Base-by-base conservation (phyloP, 257 asterid genomes). In the Cordia subcordata region DNA sequence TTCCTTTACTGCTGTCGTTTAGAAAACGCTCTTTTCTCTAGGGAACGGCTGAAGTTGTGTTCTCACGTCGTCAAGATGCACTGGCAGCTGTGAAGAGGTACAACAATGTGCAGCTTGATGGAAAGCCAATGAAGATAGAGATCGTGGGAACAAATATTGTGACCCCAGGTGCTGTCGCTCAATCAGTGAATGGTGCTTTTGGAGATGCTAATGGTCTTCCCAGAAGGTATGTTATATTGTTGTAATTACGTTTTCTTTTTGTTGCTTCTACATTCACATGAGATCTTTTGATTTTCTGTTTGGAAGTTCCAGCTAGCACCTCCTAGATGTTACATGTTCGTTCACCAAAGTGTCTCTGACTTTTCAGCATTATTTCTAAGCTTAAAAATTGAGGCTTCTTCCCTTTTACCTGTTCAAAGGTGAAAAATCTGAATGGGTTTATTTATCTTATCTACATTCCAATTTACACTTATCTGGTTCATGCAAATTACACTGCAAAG, bases 21-120 rank as follows among this genome's bases (percentile, higher is more conserved):
- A 71, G 19, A 49, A 55, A 62, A 33, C 8, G 14, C 19, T 46
- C 12, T 75, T 74, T 65, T 72, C 47, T 62, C 44, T 70, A 93
- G 97, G 99, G 99, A 63, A 93, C 97, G 19, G 96, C 96, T 47
- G 99, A 93, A 76, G 82, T 85, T 33, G 90, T 85, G 57, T 85
- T 70, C 70, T 72, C 73, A 51, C 81, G 84, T 38, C 76, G 82
- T 35, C 70, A 66, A 72, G 90, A 85, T 73, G 86, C 90, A 15
- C 14, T 76, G 27, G 72, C 79, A 17, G 94, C 88, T 71, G 77
- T 82, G 59, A 82, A 78, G 72, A 80, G 81, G 68, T 85, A 74
- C 74, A 80, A 82, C 61, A 69, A 79, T 53, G 90, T 85, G 57
- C 85, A 78, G 66, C 85, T 82, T 46, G 94, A 85, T 64, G 94